These are phyloP conservation scores for Phytopythium delawarense DNA, from an alignment of 352 stramenopile species.

Conservation along the genomic window DNA sequence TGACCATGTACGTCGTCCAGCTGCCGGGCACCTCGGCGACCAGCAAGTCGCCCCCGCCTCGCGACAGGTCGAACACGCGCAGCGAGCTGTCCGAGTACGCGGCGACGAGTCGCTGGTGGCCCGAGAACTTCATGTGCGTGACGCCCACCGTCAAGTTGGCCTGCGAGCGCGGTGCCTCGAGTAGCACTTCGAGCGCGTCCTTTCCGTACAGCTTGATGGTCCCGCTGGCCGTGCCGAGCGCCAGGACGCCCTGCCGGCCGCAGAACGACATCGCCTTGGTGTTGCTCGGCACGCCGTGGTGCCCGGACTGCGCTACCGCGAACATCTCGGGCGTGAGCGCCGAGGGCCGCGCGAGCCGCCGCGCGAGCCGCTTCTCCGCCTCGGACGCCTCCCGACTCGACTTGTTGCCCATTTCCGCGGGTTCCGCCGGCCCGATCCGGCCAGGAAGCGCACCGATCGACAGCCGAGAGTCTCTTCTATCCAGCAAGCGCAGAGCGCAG, in stretches of 20 bases:
- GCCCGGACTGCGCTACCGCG: constrained; percentile 33
- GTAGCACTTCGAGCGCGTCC: constrained; percentile 53
- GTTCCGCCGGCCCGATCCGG: not conserved
- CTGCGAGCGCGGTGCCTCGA: constrained; percentile 31
- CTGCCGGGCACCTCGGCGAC: constrained; percentile 22
- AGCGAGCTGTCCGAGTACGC: constrained; percentile 66
- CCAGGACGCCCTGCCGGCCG: constrained; percentile 55
- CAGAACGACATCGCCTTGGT: constrained; percentile 57
- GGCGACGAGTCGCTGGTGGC: constrained; percentile 54
- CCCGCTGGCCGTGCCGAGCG: constrained; percentile 56
- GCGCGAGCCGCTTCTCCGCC: constrained; percentile 37
- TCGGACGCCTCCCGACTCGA: constrained; percentile 28
- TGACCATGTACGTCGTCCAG: constrained; percentile 69
- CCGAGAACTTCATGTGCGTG: constrained; percentile 58
- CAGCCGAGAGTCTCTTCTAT: not conserved
- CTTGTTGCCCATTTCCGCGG: constrained; percentile 61
- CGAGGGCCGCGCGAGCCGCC: constrained; percentile 30
- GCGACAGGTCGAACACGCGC: constrained; percentile 52
- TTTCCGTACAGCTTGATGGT: constrained; percentile 65
- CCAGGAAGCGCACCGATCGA: not conserved
- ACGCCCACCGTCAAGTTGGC: constrained; percentile 40
- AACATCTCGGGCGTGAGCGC: constrained; percentile 45
- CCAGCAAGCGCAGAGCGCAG: not conserved
- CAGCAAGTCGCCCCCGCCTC: constrained; percentile 5
- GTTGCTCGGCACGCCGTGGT: constrained; percentile 71